Percentiles rank a stretch among this genome's conserved stretches.
These are phyloP conservation scores for Lachnellula subtilissima DNA, from an alignment of 2,329 filamentous ascomycete genomes.

Conservation along the genomic window DNA sequence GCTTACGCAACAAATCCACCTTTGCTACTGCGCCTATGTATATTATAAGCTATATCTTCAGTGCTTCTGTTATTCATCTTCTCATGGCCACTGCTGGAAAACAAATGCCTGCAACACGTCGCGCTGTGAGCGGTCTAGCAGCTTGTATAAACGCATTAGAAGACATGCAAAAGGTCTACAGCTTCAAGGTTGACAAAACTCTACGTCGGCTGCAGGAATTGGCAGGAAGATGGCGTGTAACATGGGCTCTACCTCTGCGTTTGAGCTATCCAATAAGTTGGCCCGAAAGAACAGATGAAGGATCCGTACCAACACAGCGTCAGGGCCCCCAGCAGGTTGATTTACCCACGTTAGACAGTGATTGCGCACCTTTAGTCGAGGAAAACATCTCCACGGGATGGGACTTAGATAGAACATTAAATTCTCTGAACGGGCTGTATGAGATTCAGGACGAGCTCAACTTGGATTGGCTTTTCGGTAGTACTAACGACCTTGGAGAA, in stretches of 20 bases:
- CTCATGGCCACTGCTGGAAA: slow-evolving; percentile 3
- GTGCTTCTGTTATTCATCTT: slow-evolving; percentile 5
- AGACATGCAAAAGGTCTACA: slow-evolving; percentile 2
- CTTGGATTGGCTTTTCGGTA: too few species aligned
- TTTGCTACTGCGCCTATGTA: not conserved
- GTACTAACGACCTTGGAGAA: too few species aligned
- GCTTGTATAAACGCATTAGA: not conserved
- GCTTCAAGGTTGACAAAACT: not conserved
- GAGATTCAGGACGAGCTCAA: too few species aligned
- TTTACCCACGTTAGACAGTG: too few species aligned
- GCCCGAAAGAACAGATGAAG: too few species aligned
- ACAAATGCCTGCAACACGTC: not conserved
- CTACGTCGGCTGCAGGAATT: not conserved
- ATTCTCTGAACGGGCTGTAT: too few species aligned
- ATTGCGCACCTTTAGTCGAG: too few species aligned
- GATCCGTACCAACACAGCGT: too few species aligned
- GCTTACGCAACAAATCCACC: not conserved
- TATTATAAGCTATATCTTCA: not conserved
- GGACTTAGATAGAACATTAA: too few species aligned
- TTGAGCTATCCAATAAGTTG: not conserved
- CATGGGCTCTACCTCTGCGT: slow-evolving; percentile 5
- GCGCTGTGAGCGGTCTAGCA: slow-evolving; percentile 2
- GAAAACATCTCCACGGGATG: too few species aligned
- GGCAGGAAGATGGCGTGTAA: slow-evolving; percentile 3
- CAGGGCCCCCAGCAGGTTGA: too few species aligned